A percentile compares a stretch with the other conserved stretches of the same genome.
These are phyloP conservation scores for Porphyrellus sp. DNA, from an alignment of 1,284 basidiomycete genomes.

Conservation along the genomic window DNA sequence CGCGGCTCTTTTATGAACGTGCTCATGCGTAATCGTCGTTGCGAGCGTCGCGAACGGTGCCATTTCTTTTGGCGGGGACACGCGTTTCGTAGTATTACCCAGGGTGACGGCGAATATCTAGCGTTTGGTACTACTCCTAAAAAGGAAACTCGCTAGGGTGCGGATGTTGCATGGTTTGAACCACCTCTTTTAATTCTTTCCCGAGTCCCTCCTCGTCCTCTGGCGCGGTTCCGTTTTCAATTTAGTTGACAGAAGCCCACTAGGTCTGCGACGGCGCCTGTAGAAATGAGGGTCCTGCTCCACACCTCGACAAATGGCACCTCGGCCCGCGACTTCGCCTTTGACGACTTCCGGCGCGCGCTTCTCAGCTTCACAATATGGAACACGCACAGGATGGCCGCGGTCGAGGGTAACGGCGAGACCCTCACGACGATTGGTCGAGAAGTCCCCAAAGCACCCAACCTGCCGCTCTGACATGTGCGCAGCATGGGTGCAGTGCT, in stretches of 20 bases:
- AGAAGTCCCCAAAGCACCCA: constrained; percentile 14
- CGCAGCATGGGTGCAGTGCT: constrained; percentile 20
- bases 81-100: constrained; percentile 11
- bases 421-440: constrained; percentile 21
- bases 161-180: constrained; percentile 21
- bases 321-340: constrained; percentile 11
- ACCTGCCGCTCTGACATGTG: constrained; percentile 13
- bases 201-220: too few relatives aligned
- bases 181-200: background rate
- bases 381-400: constrained; percentile 33
- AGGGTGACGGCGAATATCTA: constrained; percentile 8
- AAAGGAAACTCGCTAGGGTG: constrained; percentile 26
- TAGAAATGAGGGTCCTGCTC: constrained; percentile 12
- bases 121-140: constrained; percentile 13
- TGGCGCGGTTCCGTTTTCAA: background rate
- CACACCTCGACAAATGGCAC: constrained; percentile 21
- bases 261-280: constrained; percentile 3
- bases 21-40: constrained; percentile 39
- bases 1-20: constrained; percentile 34
- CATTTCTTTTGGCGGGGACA: constrained; percentile 18
- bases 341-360: constrained; percentile 18
- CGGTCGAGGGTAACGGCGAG: constrained; percentile 26
- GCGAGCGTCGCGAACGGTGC: constrained; percentile 35
- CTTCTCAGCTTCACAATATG: constrained; percentile 24
- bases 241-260: constrained; percentile 6